Base-by-base conservation (phyloP, 2,329 filamentous ascomycete genomes). In the Mycogone perniciosa region DNA sequence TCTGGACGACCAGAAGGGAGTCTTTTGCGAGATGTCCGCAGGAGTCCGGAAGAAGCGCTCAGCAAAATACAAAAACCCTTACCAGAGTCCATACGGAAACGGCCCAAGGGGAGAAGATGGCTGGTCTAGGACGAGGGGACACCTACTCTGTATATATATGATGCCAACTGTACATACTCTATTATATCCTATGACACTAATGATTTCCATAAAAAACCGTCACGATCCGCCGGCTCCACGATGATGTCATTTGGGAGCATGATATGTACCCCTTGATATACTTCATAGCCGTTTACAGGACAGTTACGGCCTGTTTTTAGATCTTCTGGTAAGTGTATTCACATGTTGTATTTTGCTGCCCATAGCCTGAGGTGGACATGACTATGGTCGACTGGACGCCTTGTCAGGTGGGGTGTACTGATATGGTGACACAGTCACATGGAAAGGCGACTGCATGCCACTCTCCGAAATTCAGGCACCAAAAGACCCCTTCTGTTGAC, bases 31-130 rank as follows among this genome's bases (percentile, higher is more conserved):
- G 61, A 67, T 44, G 66, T 69, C 52, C 67, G 73, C 58, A 71
- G 73, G 56, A 74, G 72, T 64, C 75, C 72, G 31, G 75, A 75
- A 44, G 70, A 74, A 60, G 61, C 67, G 50, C 54, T 70, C 37
- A 72, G 73, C 49, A 74, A 72, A 55, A 70, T 80, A 57, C 74
- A 74, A 54, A 80, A 80, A 60, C 61, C 70, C 48, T 61, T 64
- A 52, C 61, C 69, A 50, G 74, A 76, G 54, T 56, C 64, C 29
- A 56, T 60, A 47, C 67, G 73, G 59, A 68, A 66, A 53, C 71
- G 72, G 60, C 65, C 67, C 1, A 72, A 66, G 56, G 64, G 65
- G 53, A 69, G 69, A 56, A 72, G 68, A 58, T 67, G 68, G 60
- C 48, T 66, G 61, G 66, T 67, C 61, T 73, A 73, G 67, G 62